These are phyloP conservation scores for Kickxella alabastrina DNA, from an alignment of 192 early-diverging fungal genomes.

Conservation along the genomic window DNA sequence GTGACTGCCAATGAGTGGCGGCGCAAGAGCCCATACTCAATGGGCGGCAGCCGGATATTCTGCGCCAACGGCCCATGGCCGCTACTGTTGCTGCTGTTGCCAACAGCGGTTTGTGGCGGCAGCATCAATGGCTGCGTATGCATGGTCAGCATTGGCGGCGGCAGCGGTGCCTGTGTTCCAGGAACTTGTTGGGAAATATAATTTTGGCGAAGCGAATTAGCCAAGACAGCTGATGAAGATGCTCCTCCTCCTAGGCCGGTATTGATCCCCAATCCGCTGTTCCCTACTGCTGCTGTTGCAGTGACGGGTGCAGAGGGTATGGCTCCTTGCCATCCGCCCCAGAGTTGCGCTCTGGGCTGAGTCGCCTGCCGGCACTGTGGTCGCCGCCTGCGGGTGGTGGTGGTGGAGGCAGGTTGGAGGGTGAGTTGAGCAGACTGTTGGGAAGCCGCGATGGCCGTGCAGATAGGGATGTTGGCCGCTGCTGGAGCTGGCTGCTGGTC, in stretches of 20 bases:
- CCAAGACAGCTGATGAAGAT: too few species aligned
- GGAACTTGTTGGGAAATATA: too few species aligned
- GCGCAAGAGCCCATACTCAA: constrained; percentile 38
- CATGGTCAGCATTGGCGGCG: not conserved
- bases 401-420: too few species aligned
- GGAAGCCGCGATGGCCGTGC: too few species aligned
- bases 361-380: not conserved
- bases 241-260: too few species aligned
- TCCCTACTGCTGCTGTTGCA: constrained; percentile 17
- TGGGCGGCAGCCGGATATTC: constrained; percentile 39
- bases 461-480: too few species aligned
- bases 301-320: constrained; percentile 1
- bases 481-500: constrained; percentile 3
- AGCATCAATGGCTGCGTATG: constrained; percentile 3
- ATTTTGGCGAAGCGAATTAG: too few species aligned
- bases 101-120: not conserved
- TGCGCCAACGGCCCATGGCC: not conserved
- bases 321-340: not conserved
- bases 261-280: too few species aligned
- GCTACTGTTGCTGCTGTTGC: not conserved
- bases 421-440: too few species aligned
- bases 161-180: constrained; percentile 5
- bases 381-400: too few species aligned
- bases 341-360: not conserved
- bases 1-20: constrained; percentile 51